Conservation (phyloP, 306 rosid species). For the Coriaria nepalensis region DNA sequence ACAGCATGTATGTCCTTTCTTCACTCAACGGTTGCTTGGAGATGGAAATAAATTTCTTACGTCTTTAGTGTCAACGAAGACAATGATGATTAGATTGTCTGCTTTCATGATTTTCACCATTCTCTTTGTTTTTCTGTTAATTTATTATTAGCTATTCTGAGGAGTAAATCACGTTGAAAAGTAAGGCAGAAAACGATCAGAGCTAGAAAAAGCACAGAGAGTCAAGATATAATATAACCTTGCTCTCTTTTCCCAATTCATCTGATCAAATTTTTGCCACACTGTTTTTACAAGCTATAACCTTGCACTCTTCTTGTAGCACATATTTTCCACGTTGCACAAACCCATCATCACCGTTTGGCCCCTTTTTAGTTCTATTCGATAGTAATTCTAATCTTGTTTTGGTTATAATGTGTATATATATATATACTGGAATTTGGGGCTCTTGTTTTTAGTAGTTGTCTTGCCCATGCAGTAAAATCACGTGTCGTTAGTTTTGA, state of each 20-base stretch:
- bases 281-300: not conserved
- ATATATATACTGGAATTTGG: too few species aligned
- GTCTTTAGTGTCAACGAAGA: conserved; percentile 23
- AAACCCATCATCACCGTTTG: not conserved
- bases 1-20: conserved; percentile 8
- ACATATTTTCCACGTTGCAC: conserved; percentile 3
- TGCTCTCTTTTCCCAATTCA: not conserved
- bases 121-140: not conserved
- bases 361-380: too few species aligned
- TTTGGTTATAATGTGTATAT: too few species aligned
- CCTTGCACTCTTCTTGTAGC: not conserved
- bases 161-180: conserved; percentile 27
- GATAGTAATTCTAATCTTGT: too few species aligned
- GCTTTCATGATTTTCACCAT: conserved; percentile 9
- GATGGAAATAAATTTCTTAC: conserved; percentile 6
- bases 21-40: conserved; percentile 17
- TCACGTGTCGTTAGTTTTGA: too few species aligned
- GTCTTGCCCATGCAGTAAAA: too few species aligned
- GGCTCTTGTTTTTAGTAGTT: too few species aligned
- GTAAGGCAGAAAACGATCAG: conserved; percentile 2
- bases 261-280: conserved; percentile 4
- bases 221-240: not conserved
- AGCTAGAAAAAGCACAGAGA: conserved; percentile 7
- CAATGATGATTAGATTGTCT: conserved; percentile 14
- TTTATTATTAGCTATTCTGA: not conserved